A percentile compares a stretch with the other conserved stretches of the same genome.
Evolutionary conservation across 163 green algal species (phyloP).

Genomic region (Volvox carteri): DNA sequence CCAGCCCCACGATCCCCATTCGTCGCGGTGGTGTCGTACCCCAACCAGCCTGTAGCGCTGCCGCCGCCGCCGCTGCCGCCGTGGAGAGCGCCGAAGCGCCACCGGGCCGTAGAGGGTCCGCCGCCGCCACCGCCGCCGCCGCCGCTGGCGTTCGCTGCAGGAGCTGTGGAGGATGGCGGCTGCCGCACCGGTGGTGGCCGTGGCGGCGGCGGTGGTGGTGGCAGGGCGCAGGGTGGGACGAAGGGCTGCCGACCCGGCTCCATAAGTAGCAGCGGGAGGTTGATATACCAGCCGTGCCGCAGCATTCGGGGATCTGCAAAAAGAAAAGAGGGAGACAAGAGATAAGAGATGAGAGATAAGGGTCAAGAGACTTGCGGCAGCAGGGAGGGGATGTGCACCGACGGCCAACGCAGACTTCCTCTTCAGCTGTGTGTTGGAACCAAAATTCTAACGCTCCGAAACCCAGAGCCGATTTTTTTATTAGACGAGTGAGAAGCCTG

Average conservation of each 20-base stretch:
- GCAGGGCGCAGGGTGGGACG: conserved; percentile 24
- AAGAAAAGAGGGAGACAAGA: neutral
- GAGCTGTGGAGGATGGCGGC: neutral
- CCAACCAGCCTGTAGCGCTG: neutral
- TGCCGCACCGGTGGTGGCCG: neutral
- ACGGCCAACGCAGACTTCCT: too few relatives aligned
- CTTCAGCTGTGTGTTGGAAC: too few relatives aligned
- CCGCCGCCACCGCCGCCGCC: neutral
- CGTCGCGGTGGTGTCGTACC: too few relatives aligned
- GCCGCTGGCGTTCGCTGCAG: neutral
- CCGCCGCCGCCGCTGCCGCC: neutral
- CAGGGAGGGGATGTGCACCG: too few relatives aligned
- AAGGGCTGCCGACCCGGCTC: neutral
- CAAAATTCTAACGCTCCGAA: too few relatives aligned
- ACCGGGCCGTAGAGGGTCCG: neutral
- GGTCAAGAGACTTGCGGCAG: neutral
- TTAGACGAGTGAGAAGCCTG: too few relatives aligned
- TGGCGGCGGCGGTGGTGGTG: conserved; percentile 12
- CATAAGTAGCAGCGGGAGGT: conserved; percentile 38
- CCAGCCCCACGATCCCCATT: too few relatives aligned
- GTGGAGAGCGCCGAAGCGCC: neutral
- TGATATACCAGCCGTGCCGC: conserved; percentile 27
- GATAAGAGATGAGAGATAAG: too few relatives aligned
- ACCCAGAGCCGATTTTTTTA: too few relatives aligned
- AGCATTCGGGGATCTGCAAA: conserved; percentile 18